Evolutionary conservation across 352 stramenopile genomes (phyloP).

Genomic region (Saprolegnia diclina): DNA sequence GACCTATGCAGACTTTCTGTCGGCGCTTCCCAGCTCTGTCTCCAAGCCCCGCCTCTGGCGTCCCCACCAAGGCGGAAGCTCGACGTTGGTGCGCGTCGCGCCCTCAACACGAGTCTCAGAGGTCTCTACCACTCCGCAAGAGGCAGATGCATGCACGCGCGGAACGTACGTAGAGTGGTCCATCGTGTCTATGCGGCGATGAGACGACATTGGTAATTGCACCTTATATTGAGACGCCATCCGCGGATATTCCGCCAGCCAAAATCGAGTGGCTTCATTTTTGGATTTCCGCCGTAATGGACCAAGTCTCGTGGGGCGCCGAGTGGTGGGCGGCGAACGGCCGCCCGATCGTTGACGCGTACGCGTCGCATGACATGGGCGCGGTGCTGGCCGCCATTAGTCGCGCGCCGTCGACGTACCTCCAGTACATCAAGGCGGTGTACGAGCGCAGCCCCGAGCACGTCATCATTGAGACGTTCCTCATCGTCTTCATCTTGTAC

Average conservation of each 20-base stretch:
- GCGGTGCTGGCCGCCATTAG: constrained; percentile 2
- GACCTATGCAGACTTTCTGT: not conserved
- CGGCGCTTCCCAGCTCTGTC: not conserved
- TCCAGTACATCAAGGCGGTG: constrained; percentile 69
- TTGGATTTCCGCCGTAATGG: not conserved
- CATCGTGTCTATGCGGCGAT: not conserved
- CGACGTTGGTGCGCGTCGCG: too few relatives aligned
- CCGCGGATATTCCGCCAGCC: not conserved
- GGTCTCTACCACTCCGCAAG: too few relatives aligned
- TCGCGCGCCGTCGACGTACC: constrained; percentile 20
- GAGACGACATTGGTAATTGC: constrained; percentile 6
- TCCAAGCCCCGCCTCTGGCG: not conserved
- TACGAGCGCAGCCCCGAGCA: constrained; percentile 87
- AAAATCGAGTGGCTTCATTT: not conserved
- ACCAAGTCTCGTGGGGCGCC: constrained; percentile 21
- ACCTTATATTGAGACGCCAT: constrained; percentile 15
- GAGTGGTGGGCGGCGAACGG: constrained; percentile 28
- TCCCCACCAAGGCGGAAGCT: not conserved
- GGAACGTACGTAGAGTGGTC: not conserved
- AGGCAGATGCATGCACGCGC: too few relatives aligned
- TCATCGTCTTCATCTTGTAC: constrained; percentile 95
- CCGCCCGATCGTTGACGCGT: constrained; percentile 23
- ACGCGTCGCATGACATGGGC: not conserved
- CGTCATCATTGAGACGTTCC: constrained; percentile 95
- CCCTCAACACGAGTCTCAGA: not conserved